Evolutionary conservation across 1,284 basidiomycete species (phyloP), one percentile per base, ranked within the genome.

Genomic region (Melampsora larici-populina): DNA sequence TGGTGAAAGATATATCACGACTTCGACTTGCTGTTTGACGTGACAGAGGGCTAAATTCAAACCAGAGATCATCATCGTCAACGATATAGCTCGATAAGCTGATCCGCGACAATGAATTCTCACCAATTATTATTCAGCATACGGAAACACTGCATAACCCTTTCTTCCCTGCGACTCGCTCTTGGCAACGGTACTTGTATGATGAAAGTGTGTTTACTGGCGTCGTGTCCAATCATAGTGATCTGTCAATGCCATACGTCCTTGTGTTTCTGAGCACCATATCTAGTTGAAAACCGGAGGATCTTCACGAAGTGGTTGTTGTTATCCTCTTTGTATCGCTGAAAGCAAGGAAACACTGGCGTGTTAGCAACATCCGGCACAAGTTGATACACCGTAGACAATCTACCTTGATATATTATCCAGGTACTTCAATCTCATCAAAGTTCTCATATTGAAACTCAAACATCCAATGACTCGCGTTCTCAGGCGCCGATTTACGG

Each of bases 401-500:
- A 36, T 36, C 9, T 79, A 92, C 93, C 88, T 96, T 92, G 0
- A 95, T 91, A 82, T 99, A 99, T 85, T 99, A 97, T 11, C 97
- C 97, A 26, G 97, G 97, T 74, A 99, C 90, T 84, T 99, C 97
- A 70, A 99, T 93, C 81, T 99, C 97, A 81, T 99, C 97, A 78
- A 97, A 95, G 84, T 96, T 97, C 82, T 91, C 91, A 84, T 97
- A 95, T 82, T 99, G 96, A 87, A 99, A 99, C 84, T 99, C 96
- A 17, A 93, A 92, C 80, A 99, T 87, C 85, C 94, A 98, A 85
- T 97, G 94, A 80, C 93, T 95, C 66, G 93, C 87, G 78, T 91
- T 87, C 81, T 98, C 95, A 71, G 99, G 86, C n/a, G 93, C 90
- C 82, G 96, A 93, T 73, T 90, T 86, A 67, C 90, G 89, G 49